Evolutionary conservation across 352 stramenopile species (phyloP).

Genomic region (Phytophthora pseudosyringae): DNA sequence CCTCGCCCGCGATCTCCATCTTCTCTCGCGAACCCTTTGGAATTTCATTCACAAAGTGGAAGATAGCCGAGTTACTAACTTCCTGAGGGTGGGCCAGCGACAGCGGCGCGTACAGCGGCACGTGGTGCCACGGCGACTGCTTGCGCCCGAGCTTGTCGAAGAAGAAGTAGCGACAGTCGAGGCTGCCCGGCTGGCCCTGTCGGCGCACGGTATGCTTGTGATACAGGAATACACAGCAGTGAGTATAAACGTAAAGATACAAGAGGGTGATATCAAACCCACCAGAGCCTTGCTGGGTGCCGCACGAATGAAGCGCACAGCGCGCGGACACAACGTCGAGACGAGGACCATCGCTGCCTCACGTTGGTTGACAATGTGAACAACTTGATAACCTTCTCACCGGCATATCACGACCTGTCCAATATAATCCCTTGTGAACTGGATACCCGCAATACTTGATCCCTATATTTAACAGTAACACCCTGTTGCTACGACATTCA

Average conservation of each 20-base stretch:
- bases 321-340: constrained; percentile 16
- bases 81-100: constrained; percentile 44
- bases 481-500: not conserved
- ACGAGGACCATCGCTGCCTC: constrained; percentile 15
- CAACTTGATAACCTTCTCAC: not conserved
- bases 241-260: not conserved
- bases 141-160: constrained; percentile 73
- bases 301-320: constrained; percentile 17
- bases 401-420: constrained; percentile 3
- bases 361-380: not conserved
- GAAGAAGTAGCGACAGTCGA: constrained; percentile 87
- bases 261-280: not conserved
- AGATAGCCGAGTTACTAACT: constrained; percentile 51
- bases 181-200: constrained; percentile 63
- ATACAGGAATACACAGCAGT: not conserved
- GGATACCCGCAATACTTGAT: not conserved
- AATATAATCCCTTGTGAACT: constrained; percentile 8
- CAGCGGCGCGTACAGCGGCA: constrained; percentile 76
- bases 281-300: constrained; percentile 25
- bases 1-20: constrained; percentile 94
- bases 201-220: constrained; percentile 72
- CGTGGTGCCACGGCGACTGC: constrained; percentile 94
- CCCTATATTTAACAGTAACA: not conserved
- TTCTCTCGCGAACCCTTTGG: constrained; percentile 88
- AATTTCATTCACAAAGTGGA: constrained; percentile 96